Conservation (phyloP, 2,329 filamentous ascomycete species). For the Hymenoscyphus albidus region DNA sequence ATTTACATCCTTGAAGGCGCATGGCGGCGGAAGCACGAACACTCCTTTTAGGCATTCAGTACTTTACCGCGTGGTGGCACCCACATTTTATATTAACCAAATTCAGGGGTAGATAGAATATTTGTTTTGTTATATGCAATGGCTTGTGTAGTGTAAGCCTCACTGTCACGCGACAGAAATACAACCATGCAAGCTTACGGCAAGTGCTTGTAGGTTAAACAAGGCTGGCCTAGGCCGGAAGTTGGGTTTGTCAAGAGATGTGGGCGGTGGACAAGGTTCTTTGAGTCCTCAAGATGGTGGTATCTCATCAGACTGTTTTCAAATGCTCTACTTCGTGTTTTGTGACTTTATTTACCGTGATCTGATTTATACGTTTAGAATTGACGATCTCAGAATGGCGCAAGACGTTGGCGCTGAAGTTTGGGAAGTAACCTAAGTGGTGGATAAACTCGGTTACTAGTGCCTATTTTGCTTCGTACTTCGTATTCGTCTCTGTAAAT, state of each 20-base stretch:
- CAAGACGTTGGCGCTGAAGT: background rate
- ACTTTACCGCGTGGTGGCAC: background rate
- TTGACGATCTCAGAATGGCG: background rate
- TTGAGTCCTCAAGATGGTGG: background rate
- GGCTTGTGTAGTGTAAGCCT: background rate
- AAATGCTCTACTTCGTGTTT: background rate
- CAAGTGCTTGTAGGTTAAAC: background rate
- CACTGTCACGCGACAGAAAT: background rate
- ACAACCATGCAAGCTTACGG: background rate
- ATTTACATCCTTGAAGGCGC: background rate
- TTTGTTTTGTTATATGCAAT: background rate
- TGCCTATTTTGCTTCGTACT: constrained; percentile 2
- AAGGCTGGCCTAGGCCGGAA: background rate
- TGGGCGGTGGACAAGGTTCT: background rate
- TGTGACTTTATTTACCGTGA: background rate
- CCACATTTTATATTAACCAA: background rate
- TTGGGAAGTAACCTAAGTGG: background rate
- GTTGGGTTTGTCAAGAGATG: background rate
- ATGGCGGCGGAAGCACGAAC: background rate
- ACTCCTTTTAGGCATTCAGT: background rate
- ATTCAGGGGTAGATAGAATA: background rate
- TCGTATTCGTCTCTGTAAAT: constrained; percentile 1
- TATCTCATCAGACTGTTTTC: background rate
- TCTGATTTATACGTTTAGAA: background rate
- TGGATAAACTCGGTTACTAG: background rate